A percentile compares a stretch with the other conserved stretches of the same genome.
phyloP scores from a whole-genome alignment of 768 basidiomycete species.

The Nidularia sp. region DNA sequence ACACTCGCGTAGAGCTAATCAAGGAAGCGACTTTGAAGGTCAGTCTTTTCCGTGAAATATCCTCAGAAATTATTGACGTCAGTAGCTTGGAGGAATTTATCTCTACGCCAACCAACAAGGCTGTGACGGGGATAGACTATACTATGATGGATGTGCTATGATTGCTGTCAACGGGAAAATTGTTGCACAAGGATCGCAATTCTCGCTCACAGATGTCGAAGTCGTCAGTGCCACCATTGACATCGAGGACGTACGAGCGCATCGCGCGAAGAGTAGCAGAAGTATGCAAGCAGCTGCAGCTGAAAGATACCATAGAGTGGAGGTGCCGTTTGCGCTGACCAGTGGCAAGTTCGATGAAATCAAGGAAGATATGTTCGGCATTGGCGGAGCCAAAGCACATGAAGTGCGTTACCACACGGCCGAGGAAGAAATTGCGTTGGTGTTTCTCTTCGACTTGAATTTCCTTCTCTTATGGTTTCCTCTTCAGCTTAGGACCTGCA shows the following conservation, averaged over 20 bases:
- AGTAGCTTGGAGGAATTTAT: conserved; percentile 91
- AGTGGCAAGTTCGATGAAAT: conserved; percentile 69
- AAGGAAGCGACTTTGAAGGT: conserved; percentile 97
- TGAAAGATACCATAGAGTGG: conserved; percentile 76
- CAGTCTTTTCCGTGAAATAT: not conserved
- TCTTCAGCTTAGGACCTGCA: conserved; percentile 82
- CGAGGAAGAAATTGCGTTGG: conserved; percentile 97
- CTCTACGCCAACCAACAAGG: conserved; percentile 99
- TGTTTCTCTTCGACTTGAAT: conserved; percentile 9
- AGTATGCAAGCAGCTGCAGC: conserved; percentile 84
- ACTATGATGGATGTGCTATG: conserved; percentile 97
- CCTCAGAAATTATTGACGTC: conserved; percentile 1
- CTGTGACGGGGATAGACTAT: conserved; percentile 95
- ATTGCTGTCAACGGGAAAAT: conserved; percentile 93
- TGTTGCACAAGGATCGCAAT: conserved; percentile 94
- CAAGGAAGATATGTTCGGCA: conserved; percentile 38
- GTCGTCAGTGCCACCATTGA: conserved; percentile 95
- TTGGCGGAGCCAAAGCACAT: conserved; percentile 29
- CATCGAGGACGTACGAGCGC: conserved; percentile 92
- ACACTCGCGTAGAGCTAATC: conserved; percentile 88
- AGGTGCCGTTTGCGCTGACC: conserved; percentile 77
- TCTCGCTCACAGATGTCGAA: conserved; percentile 93
- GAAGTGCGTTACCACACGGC: conserved; percentile 77
- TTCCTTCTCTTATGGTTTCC: not conserved
- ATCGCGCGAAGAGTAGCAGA: conserved; percentile 78